Base-by-base conservation (phyloP, 176 grass and related monocot species). In the Canna indica region DNA sequence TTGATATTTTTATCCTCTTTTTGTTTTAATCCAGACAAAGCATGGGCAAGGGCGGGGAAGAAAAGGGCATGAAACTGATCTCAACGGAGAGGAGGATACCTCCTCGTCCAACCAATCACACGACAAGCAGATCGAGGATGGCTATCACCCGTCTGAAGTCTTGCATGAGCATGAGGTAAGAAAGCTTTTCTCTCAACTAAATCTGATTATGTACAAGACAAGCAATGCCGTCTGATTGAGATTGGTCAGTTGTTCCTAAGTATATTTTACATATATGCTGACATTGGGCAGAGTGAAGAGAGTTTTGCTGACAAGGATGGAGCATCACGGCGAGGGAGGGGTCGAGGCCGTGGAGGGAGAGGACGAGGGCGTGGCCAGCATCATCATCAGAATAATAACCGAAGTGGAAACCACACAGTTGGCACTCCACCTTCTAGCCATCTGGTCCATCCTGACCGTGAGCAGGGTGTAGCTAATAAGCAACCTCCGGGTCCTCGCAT, bases 101-200 rank as follows among this genome's bases (percentile, higher is more conserved):
- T 90, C 95, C 41, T 83, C 86, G 68, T 90, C 95, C 66, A 80
- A 93, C 77, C 87, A 87, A 77, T 78, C 73, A 78, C 83, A 88
- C 80, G 90, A 99, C 64, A 99, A 82, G 70, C 60, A 71, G 59
- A 20, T 65, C 82, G 94, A 90, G 66, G 90, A 81, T 77, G 47
- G 66, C 69, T n/a, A 66, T 77, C 84, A 84, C 47, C 30, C n/a
- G 16, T 76, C 77, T 59, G 94, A 99, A 81, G 64, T 66, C 59
- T 73, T 63, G 26, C 79, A 82, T 76, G 94, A 99, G 31, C 73
- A 82, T 16, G n/a, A 73, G 66, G 94, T 93, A 79, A 87, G 41
- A 25, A 69, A 36, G 1, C 20, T 47, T 22, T 16, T 12, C 67
- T 28, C 46, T 74, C 36, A 3, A n/a, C 10, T n/a, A 16, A 54